Percentiles rank a stretch among this genome's conserved stretches.
These are phyloP conservation scores for Phytophthora rubi DNA, from an alignment of 352 stramenopile species.

Conservation along the genomic window DNA sequence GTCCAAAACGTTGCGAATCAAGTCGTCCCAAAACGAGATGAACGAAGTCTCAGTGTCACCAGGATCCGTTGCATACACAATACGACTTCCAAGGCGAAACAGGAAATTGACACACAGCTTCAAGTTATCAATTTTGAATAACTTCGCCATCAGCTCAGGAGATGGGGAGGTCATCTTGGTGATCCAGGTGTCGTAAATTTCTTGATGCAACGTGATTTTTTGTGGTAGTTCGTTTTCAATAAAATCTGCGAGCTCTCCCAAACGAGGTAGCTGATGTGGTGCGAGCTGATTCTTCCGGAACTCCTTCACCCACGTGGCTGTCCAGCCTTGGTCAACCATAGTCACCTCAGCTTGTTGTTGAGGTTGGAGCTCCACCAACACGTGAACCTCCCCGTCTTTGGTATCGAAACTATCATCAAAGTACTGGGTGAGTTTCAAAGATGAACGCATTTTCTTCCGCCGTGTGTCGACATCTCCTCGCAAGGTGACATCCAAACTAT, in stretches of 20 bases:
- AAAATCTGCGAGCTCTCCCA: background rate
- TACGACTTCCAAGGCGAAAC: background rate
- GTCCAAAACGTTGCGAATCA: constrained; percentile 31
- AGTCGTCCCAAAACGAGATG: constrained; percentile 40
- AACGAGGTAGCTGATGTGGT: background rate
- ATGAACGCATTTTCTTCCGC: background rate
- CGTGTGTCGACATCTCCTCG: background rate
- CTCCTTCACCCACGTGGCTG: background rate
- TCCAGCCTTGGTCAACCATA: background rate
- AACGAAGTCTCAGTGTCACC: constrained; percentile 34
- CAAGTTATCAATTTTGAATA: too few species aligned
- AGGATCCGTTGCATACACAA: background rate
- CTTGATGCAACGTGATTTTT: background rate
- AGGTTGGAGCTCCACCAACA: background rate
- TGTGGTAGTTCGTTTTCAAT: background rate
- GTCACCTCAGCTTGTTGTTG: background rate
- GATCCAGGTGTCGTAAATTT: background rate
- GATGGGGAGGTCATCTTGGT: background rate
- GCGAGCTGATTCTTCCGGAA: background rate
- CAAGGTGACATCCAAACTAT: background rate
- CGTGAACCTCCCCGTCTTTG: background rate
- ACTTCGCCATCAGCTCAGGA: too few species aligned
- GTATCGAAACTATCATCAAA: background rate
- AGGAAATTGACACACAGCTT: background rate
- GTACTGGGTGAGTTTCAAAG: background rate